Base-by-base conservation (phyloP, 371 early-diverging fungal genomes). In the Mortierella sp. region DNA sequence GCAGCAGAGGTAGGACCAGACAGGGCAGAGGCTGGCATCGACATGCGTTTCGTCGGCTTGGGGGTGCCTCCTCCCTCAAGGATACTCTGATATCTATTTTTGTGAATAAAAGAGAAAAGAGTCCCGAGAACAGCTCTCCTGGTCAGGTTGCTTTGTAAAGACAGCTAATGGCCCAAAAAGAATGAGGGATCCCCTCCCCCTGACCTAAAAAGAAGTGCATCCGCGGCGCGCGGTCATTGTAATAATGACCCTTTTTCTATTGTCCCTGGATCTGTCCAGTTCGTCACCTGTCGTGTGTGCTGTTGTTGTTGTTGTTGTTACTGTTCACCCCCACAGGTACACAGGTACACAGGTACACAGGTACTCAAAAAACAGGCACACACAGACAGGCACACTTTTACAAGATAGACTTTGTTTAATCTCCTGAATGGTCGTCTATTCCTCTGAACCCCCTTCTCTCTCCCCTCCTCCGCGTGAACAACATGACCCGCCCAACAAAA, bases 1-100 rank as follows among this genome's bases (percentile, higher is more conserved):
- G 61, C 9, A 22, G 9, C 2, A 34, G 61, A 39, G 37, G 19
- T 61, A 22, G 61, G 37, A 39, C 61, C 61, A 2, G 79, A 34
- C n/a, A 43, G 39, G 14, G 66, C 47, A 16, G 70, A 65, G 50
- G 74, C 74, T 34, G 84, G 84, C 76, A 83, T 53, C 44, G 84
- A 83, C 79, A 79, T 83, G 67, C 84, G 84, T 65, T 79, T 83
- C 29, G 73, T 39, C 7, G 83, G 69, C 68, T 77, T 83, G 68
- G 76, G 64, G 26, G 73, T 69, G 68, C 78, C 34, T 22, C 61
- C 61, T 61, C 84, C 84, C 37, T 83, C 84, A 41, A 83, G 79
- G 74, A 83, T 83, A 24, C 79, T 83, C 64, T 83, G 84, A 55
- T 83, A 83, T 52, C 84, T 83, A 73, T 76, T 64, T 68, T 64